These are phyloP conservation scores for Boletus rubescentipes DNA, from an alignment of 768 basidiomycete genomes.

Conservation along the genomic window DNA sequence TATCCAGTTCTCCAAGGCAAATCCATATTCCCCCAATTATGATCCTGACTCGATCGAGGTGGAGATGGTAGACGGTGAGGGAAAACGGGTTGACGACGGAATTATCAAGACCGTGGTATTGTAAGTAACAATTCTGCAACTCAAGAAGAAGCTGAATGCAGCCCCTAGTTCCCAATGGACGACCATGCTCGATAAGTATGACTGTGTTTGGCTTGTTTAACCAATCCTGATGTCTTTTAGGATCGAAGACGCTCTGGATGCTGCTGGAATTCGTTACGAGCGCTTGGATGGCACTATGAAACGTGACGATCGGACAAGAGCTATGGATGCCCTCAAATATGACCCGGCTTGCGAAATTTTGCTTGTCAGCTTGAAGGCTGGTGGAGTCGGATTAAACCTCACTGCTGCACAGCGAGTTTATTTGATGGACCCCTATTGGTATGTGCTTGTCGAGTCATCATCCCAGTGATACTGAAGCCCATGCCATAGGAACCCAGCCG, in stretches of 20 bases:
- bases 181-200: conserved; percentile 85
- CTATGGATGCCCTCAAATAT: conserved; percentile 89
- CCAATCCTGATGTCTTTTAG: conserved; percentile 36
- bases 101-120: conserved; percentile 92
- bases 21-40: conserved; percentile 87
- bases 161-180: conserved; percentile 86
- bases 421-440: conserved; percentile 98
- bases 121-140: conserved; percentile 51
- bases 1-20: conserved; percentile 73
- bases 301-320: conserved; percentile 85
- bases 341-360: conserved; percentile 93
- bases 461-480: neutral
- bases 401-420: conserved; percentile 94
- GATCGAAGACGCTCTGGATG: conserved; percentile 86
- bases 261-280: conserved; percentile 81
- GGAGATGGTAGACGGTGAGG: conserved; percentile 74
- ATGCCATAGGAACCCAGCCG: conserved; percentile 81
- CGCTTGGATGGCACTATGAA: conserved; percentile 98
- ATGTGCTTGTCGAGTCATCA: conserved; percentile 10
- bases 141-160: conserved; percentile 14
- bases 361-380: conserved; percentile 93
- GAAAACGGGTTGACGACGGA: conserved; percentile 67
- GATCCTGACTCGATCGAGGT: conserved; percentile 72
- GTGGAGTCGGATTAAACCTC: conserved; percentile 94
- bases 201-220: neutral